Conservation (phyloP, 371 early-diverging fungal species). For the Funneliformis caledonium region DNA sequence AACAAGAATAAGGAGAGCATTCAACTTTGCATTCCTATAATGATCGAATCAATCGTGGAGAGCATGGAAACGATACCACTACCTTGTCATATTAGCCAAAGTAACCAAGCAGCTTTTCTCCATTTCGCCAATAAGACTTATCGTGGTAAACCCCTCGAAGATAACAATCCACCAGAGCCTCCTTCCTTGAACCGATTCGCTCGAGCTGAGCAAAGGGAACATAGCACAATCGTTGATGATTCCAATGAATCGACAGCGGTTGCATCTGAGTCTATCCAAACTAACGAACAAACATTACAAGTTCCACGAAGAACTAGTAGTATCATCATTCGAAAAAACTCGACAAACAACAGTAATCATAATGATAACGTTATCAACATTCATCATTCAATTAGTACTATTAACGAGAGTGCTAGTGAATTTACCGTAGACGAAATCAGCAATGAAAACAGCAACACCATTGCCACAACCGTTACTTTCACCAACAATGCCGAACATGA, state of each 20-base stretch:
- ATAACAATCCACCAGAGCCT: neutral
- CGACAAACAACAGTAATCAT: neutral
- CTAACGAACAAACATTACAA: neutral
- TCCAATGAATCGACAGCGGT: neutral
- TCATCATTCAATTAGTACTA: slow-evolving; percentile 14
- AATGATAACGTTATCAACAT: neutral
- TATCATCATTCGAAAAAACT: neutral
- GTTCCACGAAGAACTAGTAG: neutral
- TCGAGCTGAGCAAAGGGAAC: neutral
- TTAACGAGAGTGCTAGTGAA: slow-evolving; percentile 2
- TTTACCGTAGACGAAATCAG: neutral
- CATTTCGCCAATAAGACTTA: slow-evolving; percentile 12
- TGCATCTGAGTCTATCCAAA: neutral
- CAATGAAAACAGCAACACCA: neutral
- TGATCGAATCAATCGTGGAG: neutral
- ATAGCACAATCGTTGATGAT: neutral
- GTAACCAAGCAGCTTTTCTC: neutral
- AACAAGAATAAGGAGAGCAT: neutral
- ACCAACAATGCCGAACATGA: neutral
- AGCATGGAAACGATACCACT: neutral
- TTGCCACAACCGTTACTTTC: slow-evolving; percentile 8
- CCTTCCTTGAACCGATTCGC: neutral
- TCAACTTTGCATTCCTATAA: neutral
- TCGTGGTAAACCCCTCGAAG: neutral
- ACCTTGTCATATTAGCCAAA: neutral